These are phyloP conservation scores for Stygiomarasmius scandens DNA, from an alignment of 1,284 basidiomycete species.

Conservation along the genomic window DNA sequence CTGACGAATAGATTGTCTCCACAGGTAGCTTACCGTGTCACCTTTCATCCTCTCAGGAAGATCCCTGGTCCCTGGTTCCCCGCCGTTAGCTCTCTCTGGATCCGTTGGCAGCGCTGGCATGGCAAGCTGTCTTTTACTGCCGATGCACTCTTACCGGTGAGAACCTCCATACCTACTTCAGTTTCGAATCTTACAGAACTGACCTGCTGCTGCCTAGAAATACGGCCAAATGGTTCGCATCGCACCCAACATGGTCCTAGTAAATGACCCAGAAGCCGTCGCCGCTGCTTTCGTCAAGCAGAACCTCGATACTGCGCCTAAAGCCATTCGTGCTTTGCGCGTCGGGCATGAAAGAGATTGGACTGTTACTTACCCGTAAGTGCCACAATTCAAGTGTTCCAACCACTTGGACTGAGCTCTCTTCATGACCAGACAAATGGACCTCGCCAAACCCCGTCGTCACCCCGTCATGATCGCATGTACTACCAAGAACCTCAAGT, in stretches of 20 bases:
- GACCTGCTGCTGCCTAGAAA: not conserved
- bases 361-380: not conserved
- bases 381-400: too few species aligned
- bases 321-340: not conserved
- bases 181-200: not conserved
- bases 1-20: too few species aligned
- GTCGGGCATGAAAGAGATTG: not conserved
- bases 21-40: not conserved
- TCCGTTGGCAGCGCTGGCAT: not conserved
- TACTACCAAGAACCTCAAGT: not conserved
- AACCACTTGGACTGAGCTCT: too few species aligned
- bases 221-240: not conserved
- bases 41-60: not conserved
- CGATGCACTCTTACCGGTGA: too few species aligned
- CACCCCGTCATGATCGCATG: not conserved
- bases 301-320: not conserved
- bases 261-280: not conserved
- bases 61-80: slow-evolving; percentile 1
- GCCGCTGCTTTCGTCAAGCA: not conserved
- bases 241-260: not conserved
- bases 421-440: not conserved
- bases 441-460: not conserved
- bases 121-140: not conserved
- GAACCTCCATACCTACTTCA: too few species aligned
- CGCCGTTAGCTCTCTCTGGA: not conserved